Percentiles rank a stretch among this genome's conserved stretches.
Evolutionary conservation across 441 rosid genomes (phyloP).

Genomic region (Syzygium malaccense): DNA sequence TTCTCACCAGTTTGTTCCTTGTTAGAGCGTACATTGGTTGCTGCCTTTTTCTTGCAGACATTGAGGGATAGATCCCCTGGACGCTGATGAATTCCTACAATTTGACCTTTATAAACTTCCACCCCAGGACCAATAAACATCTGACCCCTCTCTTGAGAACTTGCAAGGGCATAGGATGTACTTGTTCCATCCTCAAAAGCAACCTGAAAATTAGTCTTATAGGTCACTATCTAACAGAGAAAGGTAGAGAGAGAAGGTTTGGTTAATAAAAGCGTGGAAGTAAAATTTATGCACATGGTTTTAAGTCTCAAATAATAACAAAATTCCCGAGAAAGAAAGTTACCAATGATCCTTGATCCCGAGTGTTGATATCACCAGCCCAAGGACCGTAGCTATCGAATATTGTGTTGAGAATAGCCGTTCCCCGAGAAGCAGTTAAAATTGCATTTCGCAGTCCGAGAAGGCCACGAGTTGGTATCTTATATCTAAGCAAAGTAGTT

Average conservation of each 20-base stretch:
- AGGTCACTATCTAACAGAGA: not conserved
- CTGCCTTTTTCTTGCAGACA: constrained; percentile 96
- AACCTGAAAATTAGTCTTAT: constrained; percentile 47
- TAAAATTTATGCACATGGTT: not conserved
- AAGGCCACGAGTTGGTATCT: constrained; percentile 97
- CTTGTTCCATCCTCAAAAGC: constrained; percentile 84
- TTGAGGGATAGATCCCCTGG: constrained; percentile 85
- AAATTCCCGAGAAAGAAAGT: not conserved
- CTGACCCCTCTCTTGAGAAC: constrained; percentile 92
- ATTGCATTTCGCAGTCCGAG: constrained; percentile 96
- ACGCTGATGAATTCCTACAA: constrained; percentile 92
- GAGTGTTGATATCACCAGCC: constrained; percentile 85
- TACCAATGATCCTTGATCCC: constrained; percentile 97
- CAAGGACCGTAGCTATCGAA: constrained; percentile 89
- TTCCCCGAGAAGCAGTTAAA: constrained; percentile 95
- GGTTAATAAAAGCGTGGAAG: not conserved
- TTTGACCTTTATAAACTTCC: constrained; percentile 88
- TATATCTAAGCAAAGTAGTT: constrained; percentile 68
- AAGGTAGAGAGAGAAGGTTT: not conserved
- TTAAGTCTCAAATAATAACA: not conserved
- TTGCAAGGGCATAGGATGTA: constrained; percentile 78
- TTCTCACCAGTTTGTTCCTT: constrained; percentile 73
- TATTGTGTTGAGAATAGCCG: constrained; percentile 87
- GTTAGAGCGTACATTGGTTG: constrained; percentile 88
- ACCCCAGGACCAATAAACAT: constrained; percentile 79